These are phyloP conservation scores for Claviceps humidiphila DNA, from an alignment of 2,329 filamentous ascomycete species.

Conservation along the genomic window DNA sequence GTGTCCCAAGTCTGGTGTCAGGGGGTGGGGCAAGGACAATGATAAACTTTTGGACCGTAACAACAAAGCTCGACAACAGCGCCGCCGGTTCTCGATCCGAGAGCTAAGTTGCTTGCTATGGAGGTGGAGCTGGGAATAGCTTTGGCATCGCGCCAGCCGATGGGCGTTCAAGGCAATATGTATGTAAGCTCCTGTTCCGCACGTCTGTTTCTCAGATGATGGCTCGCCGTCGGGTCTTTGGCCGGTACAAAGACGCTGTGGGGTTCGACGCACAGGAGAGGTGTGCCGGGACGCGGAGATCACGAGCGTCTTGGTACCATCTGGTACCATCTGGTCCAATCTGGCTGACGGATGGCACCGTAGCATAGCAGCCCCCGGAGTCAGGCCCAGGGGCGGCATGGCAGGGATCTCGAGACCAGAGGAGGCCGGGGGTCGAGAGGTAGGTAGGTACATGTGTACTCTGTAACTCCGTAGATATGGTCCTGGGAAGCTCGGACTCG, in stretches of 20 bases:
- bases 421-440: not conserved
- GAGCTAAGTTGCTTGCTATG: conserved; percentile 6
- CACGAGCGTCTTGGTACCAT: not conserved
- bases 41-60: not conserved
- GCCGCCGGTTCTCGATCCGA: conserved; percentile 1
- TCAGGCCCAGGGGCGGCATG: not conserved
- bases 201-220: not conserved
- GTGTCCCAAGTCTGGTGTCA: conserved; percentile 1
- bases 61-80: not conserved
- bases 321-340: not conserved
- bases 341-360: conserved; percentile 4
- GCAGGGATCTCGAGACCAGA: conserved; percentile 4
- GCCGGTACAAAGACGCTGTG: conserved; percentile 1
- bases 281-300: not conserved
- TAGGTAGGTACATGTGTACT: too few relatives aligned
- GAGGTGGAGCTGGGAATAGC: not conserved
- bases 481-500: conserved; percentile 4
- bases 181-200: not conserved
- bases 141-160: conserved; percentile 2
- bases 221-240: not conserved
- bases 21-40: conserved; percentile 5
- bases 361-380: not conserved
- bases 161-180: conserved; percentile 1
- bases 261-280: conserved; percentile 3
- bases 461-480: too few relatives aligned